Percentiles rank a stretch among this genome's conserved stretches.
These are phyloP conservation scores for Backusella tarrabulga DNA, from an alignment of 192 early-diverging fungal genomes.

Conservation along the genomic window DNA sequence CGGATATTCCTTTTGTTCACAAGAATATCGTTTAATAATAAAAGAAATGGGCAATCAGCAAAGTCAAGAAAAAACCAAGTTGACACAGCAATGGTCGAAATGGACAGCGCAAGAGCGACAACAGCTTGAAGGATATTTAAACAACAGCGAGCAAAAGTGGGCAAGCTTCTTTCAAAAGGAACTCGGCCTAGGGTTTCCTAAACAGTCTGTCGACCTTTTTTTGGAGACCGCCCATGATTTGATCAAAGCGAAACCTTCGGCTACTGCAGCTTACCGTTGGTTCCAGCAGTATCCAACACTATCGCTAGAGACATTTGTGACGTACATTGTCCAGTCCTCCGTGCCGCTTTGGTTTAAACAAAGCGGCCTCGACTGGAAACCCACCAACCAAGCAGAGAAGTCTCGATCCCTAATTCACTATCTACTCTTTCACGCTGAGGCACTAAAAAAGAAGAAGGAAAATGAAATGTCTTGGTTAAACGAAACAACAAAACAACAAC, in stretches of 20 bases:
- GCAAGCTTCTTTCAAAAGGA: not conserved
- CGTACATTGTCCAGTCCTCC: not conserved
- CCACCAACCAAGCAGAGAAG: not conserved
- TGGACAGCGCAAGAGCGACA: not conserved
- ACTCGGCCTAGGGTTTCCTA: not conserved
- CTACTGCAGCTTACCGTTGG: not conserved
- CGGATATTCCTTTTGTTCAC: not conserved
- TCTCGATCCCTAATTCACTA: not conserved
- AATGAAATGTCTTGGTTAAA: slow-evolving; percentile 8
- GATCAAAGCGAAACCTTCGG: not conserved
- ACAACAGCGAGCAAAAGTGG: not conserved
- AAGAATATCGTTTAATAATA: not conserved
- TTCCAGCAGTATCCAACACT: not conserved
- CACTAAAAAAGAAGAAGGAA: not conserved
- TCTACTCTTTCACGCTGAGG: not conserved
- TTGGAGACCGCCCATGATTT: slow-evolving; percentile 1
- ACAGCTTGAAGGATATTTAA: not conserved
- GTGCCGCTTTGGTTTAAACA: slow-evolving; percentile 19
- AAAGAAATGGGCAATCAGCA: slow-evolving; percentile 10
- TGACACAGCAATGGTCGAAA: not conserved
- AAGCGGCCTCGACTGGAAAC: not conserved
- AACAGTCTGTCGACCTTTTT: not conserved
- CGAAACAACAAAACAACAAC: not conserved
- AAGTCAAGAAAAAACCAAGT: not conserved
- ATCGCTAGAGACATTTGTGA: slow-evolving; percentile 9